These are phyloP conservation scores for Pseudogymnoascus destructans DNA, from an alignment of 2,329 filamentous ascomycete genomes.

Conservation along the genomic window DNA sequence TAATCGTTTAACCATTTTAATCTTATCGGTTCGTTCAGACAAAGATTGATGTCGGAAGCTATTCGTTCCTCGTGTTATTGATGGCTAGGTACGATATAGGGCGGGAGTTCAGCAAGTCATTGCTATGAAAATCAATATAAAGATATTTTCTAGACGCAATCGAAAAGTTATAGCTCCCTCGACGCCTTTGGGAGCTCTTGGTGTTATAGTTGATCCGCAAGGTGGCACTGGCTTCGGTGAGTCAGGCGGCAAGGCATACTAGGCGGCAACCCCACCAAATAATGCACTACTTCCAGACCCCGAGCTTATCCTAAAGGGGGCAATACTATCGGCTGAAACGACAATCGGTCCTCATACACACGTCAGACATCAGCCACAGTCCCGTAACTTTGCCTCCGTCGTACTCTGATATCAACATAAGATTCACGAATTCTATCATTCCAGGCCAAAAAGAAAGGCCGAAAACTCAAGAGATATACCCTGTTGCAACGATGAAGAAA, in stretches of 20 bases:
- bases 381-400: neutral
- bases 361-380: slow-evolving; percentile 8
- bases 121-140: neutral
- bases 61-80: slow-evolving; percentile 32
- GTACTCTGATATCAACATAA: neutral
- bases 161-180: neutral
- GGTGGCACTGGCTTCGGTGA: slow-evolving; percentile 3
- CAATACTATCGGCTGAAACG: neutral
- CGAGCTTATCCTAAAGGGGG: neutral
- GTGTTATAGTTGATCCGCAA: slow-evolving; percentile 2
- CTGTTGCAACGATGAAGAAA: slow-evolving; percentile 38
- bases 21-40: slow-evolving; percentile 33
- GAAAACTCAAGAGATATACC: neutral
- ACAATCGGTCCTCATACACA: slow-evolving; percentile 2
- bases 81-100: neutral
- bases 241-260: neutral
- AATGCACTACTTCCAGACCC: slow-evolving; percentile 7
- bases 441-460: neutral
- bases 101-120: neutral
- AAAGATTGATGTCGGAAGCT: slow-evolving; percentile 31
- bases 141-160: neutral
- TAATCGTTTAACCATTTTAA: slow-evolving; percentile 37
- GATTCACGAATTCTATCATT: neutral
- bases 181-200: neutral
- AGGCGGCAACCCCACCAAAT: slow-evolving; percentile 6